A percentile compares a stretch with the other conserved stretches of the same genome.
Evolutionary conservation across 1,284 basidiomycete species (phyloP).

Genomic region (Gastroboletus turbinatus): DNA sequence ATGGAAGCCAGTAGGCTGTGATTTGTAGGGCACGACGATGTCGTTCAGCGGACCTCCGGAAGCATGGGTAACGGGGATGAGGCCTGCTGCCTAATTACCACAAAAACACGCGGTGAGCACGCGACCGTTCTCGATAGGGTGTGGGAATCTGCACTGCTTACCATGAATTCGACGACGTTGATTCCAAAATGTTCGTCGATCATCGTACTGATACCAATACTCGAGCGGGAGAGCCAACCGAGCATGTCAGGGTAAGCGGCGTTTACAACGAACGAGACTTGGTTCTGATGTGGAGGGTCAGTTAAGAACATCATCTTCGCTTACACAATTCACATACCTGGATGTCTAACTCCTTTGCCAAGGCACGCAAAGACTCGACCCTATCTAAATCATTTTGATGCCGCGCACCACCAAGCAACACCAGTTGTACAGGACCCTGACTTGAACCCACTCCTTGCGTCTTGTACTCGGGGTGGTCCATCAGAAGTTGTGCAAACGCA

Average conservation of each 20-base stretch:
- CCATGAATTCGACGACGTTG: constrained; percentile 98
- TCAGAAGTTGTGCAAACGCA: constrained; percentile 65
- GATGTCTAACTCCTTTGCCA: constrained; percentile 67
- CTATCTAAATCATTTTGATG: constrained; percentile 75
- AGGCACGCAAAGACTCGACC: constrained; percentile 56
- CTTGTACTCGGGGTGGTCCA: constrained; percentile 57
- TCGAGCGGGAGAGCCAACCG: constrained; percentile 66
- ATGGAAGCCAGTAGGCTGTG: constrained; percentile 69
- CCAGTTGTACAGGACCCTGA: constrained; percentile 46
- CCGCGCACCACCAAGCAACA: constrained; percentile 84
- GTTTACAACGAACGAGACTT: constrained; percentile 83
- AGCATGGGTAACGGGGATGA: constrained; percentile 90
- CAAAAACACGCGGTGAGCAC: constrained; percentile 14
- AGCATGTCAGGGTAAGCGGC: constrained; percentile 77
- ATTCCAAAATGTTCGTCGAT: constrained; percentile 99
- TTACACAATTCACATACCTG: constrained; percentile 43
- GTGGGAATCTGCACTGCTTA: constrained; percentile 35
- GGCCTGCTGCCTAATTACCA: constrained; percentile 76
- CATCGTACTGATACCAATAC: constrained; percentile 94
- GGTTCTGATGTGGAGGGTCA: constrained; percentile 43
- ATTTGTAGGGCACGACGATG: constrained; percentile 80
- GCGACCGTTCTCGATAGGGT: not conserved
- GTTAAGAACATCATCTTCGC: not conserved
- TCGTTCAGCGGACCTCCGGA: constrained; percentile 92
- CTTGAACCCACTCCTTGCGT: constrained; percentile 8